phyloP scores from a whole-genome alignment of 2,329 filamentous ascomycete species.

The Dactylellina cionopaga region DNA sequence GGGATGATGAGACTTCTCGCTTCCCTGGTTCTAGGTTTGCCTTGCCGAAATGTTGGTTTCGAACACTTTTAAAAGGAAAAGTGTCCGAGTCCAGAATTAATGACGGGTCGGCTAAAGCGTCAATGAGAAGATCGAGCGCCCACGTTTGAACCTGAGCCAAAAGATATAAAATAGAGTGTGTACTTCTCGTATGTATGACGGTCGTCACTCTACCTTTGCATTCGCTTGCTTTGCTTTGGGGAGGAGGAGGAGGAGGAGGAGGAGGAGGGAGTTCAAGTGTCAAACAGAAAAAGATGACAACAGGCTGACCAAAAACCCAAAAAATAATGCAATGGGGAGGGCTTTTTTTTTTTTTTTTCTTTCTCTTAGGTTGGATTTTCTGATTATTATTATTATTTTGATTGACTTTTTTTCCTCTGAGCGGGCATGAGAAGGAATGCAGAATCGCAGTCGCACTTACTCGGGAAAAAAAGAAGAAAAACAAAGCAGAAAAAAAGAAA shows the following conservation, averaged over 20 bases:
- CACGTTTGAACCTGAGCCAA: constrained; percentile 34
- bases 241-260: not conserved
- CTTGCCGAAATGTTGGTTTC: constrained; percentile 53
- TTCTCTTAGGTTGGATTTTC: too few species aligned
- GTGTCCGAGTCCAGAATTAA: constrained; percentile 52
- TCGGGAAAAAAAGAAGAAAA: constrained; percentile 53
- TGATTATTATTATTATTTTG: constrained; percentile 8
- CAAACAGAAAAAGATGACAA: not conserved
- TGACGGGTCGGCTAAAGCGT: constrained; percentile 50
- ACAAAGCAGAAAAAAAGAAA: constrained; percentile 13
- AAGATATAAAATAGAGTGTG: constrained; percentile 8
- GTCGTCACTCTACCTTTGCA: not conserved
- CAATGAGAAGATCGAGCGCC: constrained; percentile 28
- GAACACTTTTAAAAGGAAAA: constrained; percentile 52
- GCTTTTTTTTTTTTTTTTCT: not conserved
- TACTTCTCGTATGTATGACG: too few species aligned
- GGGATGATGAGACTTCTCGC: constrained; percentile 51
- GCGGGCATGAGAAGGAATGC: constrained; percentile 54
- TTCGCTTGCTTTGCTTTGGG: not conserved
- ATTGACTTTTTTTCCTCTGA: constrained; percentile 29
- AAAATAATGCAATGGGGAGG: constrained; percentile 41
- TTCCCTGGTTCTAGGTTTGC: constrained; percentile 51
- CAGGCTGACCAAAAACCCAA: not conserved
- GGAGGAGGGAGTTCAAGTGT: not conserved
- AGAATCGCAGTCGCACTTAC: constrained; percentile 31